These are phyloP conservation scores for Bifiguratus adelaidae DNA, from an alignment of 192 early-diverging fungal genomes.

Conservation along the genomic window DNA sequence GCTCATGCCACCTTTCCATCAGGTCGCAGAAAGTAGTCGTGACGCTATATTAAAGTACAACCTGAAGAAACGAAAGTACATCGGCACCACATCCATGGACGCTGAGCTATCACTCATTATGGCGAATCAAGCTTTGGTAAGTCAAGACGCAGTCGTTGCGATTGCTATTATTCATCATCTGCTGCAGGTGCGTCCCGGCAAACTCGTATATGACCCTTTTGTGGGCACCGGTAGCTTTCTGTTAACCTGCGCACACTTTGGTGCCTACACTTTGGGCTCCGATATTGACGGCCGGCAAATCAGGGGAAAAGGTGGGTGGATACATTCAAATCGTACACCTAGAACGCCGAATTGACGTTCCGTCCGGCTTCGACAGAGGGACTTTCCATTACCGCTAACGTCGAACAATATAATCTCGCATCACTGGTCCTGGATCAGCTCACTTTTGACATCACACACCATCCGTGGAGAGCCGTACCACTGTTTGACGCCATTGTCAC, in stretches of 20 bases:
- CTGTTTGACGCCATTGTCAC: slow-evolving; percentile 90
- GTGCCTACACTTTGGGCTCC: slow-evolving; percentile 80
- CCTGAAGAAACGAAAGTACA: slow-evolving; percentile 89
- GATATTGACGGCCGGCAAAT: slow-evolving; percentile 99
- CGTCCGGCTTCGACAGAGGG: too few species aligned
- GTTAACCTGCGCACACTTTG: slow-evolving; percentile 90
- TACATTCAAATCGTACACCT: neutral
- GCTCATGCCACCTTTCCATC: neutral
- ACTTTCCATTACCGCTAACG: too few species aligned
- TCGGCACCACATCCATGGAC: slow-evolving; percentile 98
- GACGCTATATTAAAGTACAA: slow-evolving; percentile 74
- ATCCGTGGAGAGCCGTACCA: slow-evolving; percentile 59
- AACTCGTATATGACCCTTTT: slow-evolving; percentile 91
- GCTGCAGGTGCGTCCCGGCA: slow-evolving; percentile 44
- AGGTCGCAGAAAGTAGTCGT: slow-evolving; percentile 61
- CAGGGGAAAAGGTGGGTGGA: slow-evolving; percentile 58
- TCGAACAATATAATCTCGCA: slow-evolving; percentile 70
- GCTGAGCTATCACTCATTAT: slow-evolving; percentile 94
- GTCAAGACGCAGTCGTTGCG: neutral
- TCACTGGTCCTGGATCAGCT: slow-evolving; percentile 69
- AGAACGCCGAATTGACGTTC: neutral
- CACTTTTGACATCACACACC: slow-evolving; percentile 79
- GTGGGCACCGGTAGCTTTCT: slow-evolving; percentile 93
- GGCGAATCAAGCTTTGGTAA: slow-evolving; percentile 87
- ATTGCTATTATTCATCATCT: neutral